Evolutionary conservation across 1,139 yeast species (phyloP).

Genomic region (Yamadazyma sp.): DNA sequence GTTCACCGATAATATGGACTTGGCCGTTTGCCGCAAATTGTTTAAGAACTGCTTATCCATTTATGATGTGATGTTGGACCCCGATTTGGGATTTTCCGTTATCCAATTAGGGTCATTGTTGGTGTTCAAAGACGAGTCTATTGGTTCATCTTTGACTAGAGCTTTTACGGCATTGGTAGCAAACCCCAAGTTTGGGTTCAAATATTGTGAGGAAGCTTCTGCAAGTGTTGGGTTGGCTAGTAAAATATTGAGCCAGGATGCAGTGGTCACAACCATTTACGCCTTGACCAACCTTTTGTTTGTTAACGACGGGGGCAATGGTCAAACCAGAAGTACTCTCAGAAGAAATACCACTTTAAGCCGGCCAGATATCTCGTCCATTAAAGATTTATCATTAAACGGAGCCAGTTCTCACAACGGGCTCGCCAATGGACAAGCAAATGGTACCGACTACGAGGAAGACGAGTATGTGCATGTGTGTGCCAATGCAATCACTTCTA

Average conservation of each 20-base stretch:
- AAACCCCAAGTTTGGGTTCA: conserved; percentile 36
- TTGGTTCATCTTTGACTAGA: conserved; percentile 49
- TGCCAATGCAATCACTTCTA: conserved; percentile 67
- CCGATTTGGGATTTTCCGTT: conserved; percentile 47
- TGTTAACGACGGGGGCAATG: conserved; percentile 45
- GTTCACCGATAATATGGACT: conserved; percentile 39
- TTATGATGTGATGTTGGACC: conserved; percentile 43
- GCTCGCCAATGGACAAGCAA: conserved; percentile 1
- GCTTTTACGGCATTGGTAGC: conserved; percentile 51
- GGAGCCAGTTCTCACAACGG: not conserved
- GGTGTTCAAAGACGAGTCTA: conserved; percentile 44
- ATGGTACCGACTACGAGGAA: conserved; percentile 24
- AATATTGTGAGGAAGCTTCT: conserved; percentile 36
- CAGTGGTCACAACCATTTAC: conserved; percentile 83
- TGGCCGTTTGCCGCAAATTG: conserved; percentile 31
- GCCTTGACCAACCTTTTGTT: conserved; percentile 75
- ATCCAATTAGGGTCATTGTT: conserved; percentile 57
- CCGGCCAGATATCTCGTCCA: conserved; percentile 18
- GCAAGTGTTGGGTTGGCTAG: conserved; percentile 45
- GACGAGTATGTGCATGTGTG: conserved; percentile 38
- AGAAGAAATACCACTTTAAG: conserved; percentile 26
- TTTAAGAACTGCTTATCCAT: conserved; percentile 42
- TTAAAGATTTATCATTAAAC: conserved; percentile 14
- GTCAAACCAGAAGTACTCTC: conserved; percentile 24
- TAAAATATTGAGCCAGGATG: conserved; percentile 65